Evolutionary conservation across 1,284 basidiomycete genomes (phyloP).

Genomic region (Apiotrichum mycotoxinovorans): DNA sequence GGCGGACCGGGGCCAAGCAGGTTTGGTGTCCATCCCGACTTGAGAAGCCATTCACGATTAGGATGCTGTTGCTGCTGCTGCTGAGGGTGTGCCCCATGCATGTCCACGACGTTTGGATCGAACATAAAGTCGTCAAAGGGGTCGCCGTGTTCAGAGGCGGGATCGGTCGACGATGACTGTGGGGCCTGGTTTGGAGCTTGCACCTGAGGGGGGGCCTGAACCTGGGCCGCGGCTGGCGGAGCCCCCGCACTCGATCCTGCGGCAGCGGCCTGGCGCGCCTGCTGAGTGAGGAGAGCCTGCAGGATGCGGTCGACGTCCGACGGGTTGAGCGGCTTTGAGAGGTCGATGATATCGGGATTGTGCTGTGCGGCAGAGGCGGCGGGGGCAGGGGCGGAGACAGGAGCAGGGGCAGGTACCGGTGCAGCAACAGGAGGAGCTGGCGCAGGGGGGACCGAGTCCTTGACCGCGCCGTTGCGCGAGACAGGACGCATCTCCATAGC

Average conservation of each 20-base stretch:
- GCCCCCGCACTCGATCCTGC: not conserved
- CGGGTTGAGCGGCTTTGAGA: conserved; percentile 45
- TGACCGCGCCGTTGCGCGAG: not conserved
- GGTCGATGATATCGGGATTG: conserved; percentile 41
- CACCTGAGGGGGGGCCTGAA: not conserved
- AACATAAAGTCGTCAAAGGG: no score
- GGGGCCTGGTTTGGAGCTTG: not conserved
- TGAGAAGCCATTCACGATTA: conserved; percentile 8
- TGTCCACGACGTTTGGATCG: no score
- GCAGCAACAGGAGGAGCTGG: not conserved
- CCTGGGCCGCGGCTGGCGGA: not conserved
- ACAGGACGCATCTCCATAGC: not conserved
- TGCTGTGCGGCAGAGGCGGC: no score
- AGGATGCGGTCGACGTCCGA: conserved; percentile 40
- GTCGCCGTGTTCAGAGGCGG: not conserved
- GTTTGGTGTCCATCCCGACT: conserved; percentile 7
- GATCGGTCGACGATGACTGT: not conserved
- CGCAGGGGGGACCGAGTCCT: not conserved
- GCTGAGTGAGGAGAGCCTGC: conserved; percentile 36
- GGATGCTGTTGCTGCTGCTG: not conserved
- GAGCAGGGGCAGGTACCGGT: not conserved
- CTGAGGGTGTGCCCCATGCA: not conserved
- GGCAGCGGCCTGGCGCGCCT: conserved; percentile 7
- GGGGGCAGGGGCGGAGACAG: not conserved
- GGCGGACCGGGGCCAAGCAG: conserved; percentile 1